Evolutionary conservation across 2,329 filamentous ascomycete species (phyloP), one percentile per base, ranked within the genome.

Genomic region (Akanthomyces muscarius): DNA sequence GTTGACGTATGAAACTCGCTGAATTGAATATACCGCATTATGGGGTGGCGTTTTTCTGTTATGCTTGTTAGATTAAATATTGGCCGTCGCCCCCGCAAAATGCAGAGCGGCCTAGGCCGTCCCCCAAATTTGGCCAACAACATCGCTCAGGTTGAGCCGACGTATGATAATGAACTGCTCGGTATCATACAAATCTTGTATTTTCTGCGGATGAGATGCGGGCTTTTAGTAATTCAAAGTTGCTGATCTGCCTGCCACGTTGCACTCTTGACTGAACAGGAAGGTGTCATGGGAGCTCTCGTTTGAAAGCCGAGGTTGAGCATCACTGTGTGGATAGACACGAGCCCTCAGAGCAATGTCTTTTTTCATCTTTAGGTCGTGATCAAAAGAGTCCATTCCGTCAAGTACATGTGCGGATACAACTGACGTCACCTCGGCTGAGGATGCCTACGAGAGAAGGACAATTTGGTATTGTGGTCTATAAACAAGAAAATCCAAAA

Each of bases 401-500:
- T 23, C 21, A 25, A 14, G 45, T n/a, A 47, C 21, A 25, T 14
- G 13, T 25, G 23, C 13, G 13, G 25, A 51, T 33, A 18, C 18
- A 18, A 6, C 25, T 51, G 25, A 21, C 21, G 28, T 16, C 33
- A 47, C 38, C 28, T 47, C 4, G 28, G 4, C 28, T 8, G 21
- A 23, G n/a, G 4, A 4, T 8, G 21, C 3, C 6, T 54, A 54
- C 6, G 23, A 13, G n/a, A 14, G 13, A 60, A 57, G 50, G 28
- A 18, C 38, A 61, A 54, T 47, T 48, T 41, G 21, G 8, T 42
- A 51, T 54, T 47, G 41, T 55, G 14, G 23, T 61, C 50, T 61
- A 54, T 54, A 61, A 61, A 38, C n/a, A 3, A 10, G 25, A 38
- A 38, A 55, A 54, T 55, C 59, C 28, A 61, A 54, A 25, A 42